phyloP scores from a whole-genome alignment of 75 land plant species.

The Cunninghamia lanceolata region DNA sequence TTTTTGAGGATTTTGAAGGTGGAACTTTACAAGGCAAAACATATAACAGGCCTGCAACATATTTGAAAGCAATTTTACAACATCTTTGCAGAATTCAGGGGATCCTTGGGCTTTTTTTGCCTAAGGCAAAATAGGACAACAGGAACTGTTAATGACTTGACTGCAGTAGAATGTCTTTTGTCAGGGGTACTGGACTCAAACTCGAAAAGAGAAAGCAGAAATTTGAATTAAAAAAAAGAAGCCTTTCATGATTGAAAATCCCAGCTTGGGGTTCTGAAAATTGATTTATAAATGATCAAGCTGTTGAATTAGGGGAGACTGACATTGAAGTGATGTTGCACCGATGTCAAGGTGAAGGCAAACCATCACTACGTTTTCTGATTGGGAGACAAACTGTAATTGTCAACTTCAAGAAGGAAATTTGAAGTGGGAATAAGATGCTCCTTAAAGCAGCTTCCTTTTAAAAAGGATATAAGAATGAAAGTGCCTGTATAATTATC shows the following conservation, averaged over 20 bases:
- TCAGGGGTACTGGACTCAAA: not conserved
- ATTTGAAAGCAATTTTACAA: too few relatives aligned
- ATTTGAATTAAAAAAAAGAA: not conserved
- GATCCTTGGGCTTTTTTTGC: too few relatives aligned
- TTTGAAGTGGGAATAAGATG: not conserved
- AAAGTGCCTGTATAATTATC: not conserved
- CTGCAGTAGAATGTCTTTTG: not conserved
- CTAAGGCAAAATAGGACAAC: too few relatives aligned
- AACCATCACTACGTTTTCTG: too few relatives aligned
- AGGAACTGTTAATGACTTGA: not conserved
- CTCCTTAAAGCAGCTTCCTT: too few relatives aligned
- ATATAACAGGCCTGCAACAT: too few relatives aligned
- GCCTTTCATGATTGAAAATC: not conserved
- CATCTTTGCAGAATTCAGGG: too few relatives aligned
- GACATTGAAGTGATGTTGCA: not conserved
- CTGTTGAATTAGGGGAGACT: not conserved
- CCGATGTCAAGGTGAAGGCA: not conserved
- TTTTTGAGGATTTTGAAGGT: too few relatives aligned
- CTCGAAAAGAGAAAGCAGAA: not conserved
- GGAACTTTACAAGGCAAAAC: too few relatives aligned
- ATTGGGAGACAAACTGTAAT: too few relatives aligned
- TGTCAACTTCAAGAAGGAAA: not conserved
- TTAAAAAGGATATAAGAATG: not conserved
- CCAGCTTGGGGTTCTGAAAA: not conserved
- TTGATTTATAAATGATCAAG: not conserved